These are phyloP conservation scores for Leishmania turanica DNA, from an alignment of 208 protist genomes.

Conservation along the genomic window DNA sequence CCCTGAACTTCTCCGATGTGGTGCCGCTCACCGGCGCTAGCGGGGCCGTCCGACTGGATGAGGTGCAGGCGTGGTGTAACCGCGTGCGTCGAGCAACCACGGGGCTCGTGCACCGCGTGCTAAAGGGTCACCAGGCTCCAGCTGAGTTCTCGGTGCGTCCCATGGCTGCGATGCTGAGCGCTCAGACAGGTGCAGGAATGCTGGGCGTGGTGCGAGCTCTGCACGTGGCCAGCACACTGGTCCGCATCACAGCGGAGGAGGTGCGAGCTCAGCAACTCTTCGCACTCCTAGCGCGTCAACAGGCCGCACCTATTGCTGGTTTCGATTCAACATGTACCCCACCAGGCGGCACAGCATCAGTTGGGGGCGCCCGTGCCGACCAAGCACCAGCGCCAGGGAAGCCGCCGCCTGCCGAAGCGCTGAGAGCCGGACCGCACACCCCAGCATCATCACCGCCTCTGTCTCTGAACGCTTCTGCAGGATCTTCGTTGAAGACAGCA, in stretches of 20 bases:
- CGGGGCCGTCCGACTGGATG: conserved; percentile 39
- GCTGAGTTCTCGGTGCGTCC: conserved; percentile 43
- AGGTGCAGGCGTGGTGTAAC: conserved; percentile 51
- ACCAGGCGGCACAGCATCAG: neutral
- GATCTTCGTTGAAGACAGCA: neutral
- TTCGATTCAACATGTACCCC: neutral
- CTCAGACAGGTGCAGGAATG: conserved; percentile 50
- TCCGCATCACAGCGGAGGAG: conserved; percentile 55
- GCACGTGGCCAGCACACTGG: conserved; percentile 62
- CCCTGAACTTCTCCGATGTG: conserved; percentile 58
- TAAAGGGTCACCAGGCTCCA: conserved; percentile 46
- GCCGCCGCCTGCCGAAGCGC: neutral
- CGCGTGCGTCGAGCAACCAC: conserved; percentile 47
- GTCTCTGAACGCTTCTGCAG: neutral
- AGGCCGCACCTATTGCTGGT: conserved; percentile 15
- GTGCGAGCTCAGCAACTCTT: conserved; percentile 33
- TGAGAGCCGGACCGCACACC: neutral
- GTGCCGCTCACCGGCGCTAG: neutral
- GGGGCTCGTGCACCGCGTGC: conserved; percentile 42
- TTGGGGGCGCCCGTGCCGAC: neutral
- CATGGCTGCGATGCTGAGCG: conserved; percentile 57
- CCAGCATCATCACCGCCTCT: neutral
- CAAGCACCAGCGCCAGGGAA: neutral
- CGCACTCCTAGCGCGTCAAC: conserved; percentile 24
- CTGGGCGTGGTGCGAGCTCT: conserved; percentile 46